Evolutionary conservation across 768 basidiomycete species (phyloP).

Genomic region (Boletus speciosus): DNA sequence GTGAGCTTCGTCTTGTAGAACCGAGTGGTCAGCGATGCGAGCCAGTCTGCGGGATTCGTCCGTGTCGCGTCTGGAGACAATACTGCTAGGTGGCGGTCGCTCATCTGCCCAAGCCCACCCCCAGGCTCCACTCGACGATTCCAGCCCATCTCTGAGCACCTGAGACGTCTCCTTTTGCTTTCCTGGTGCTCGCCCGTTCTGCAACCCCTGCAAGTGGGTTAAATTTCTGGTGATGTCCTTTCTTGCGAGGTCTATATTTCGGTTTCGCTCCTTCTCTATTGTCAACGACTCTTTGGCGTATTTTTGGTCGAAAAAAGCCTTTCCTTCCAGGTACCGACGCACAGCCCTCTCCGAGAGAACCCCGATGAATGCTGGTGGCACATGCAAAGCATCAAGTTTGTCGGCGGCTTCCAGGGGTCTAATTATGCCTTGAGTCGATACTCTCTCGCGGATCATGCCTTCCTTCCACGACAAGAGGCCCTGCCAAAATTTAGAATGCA

Average conservation of each 20-base stretch:
- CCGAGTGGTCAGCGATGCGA: slow-evolving; percentile 65
- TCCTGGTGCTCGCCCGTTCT: slow-evolving; percentile 14
- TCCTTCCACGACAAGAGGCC: slow-evolving; percentile 39
- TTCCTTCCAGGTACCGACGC: slow-evolving; percentile 71
- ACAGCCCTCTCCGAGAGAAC: slow-evolving; percentile 69
- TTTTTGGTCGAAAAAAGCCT: slow-evolving; percentile 60
- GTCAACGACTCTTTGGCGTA: slow-evolving; percentile 52
- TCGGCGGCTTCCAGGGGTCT: slow-evolving; percentile 72
- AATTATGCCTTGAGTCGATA: slow-evolving; percentile 79
- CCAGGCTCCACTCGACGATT: slow-evolving; percentile 55
- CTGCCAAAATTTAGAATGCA: slow-evolving; percentile 21
- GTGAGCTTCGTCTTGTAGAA: slow-evolving; percentile 52
- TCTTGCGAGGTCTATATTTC: slow-evolving; percentile 60
- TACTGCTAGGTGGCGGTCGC: slow-evolving; percentile 86
- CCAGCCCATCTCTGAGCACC: slow-evolving; percentile 30
- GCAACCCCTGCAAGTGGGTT: slow-evolving; percentile 37
- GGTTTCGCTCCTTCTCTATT: slow-evolving; percentile 65
- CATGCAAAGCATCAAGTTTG: slow-evolving; percentile 61
- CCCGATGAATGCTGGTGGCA: slow-evolving; percentile 68
- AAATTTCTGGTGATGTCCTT: slow-evolving; percentile 59
- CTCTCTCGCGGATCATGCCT: slow-evolving; percentile 87
- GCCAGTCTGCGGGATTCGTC: slow-evolving; percentile 71
- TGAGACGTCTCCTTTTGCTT: slow-evolving; percentile 21
- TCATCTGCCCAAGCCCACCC: slow-evolving; percentile 87
- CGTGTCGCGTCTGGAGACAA: slow-evolving; percentile 87